These are phyloP conservation scores for Nyssa sinensis DNA, from an alignment of 148 eudicot species.

Conservation along the genomic window DNA sequence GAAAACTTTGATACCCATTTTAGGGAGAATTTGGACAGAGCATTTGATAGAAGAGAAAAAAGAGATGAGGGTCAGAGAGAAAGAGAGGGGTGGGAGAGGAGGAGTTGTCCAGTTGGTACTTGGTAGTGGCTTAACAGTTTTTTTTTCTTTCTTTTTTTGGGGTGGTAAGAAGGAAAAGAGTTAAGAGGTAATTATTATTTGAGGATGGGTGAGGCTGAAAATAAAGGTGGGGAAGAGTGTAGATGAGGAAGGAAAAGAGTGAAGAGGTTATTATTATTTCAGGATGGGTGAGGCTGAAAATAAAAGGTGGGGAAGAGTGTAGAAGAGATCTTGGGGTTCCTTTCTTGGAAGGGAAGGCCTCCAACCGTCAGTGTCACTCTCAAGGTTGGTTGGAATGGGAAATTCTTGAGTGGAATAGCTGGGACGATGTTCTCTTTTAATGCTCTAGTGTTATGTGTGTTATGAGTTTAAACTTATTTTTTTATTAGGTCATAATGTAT, in stretches of 20 bases:
- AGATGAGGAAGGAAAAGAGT: no score
- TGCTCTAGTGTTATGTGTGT: no score
- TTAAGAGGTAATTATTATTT: conserved; percentile 12
- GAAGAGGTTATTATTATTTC: conserved; percentile 10
- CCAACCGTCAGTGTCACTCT: conserved; percentile 14
- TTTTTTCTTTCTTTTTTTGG: no score
- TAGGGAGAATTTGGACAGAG: not conserved
- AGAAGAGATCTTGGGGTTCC: conserved; percentile 21
- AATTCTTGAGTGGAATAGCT: no score
- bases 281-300: not conserved
- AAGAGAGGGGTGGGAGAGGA: not conserved
- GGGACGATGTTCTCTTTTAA: no score
- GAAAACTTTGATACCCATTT: conserved; percentile 52
- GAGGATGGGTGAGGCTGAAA: not conserved
- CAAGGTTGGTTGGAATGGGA: no score
- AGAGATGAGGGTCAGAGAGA: not conserved
- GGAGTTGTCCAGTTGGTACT: not conserved
- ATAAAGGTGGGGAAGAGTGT: conserved; percentile 7
- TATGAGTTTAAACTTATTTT: no score
- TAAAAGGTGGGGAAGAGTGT: conserved; percentile 9
- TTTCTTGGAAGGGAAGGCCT: conserved; percentile 34
- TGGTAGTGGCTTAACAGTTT: no score
- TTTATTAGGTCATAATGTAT: no score
- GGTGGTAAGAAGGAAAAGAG: no score
- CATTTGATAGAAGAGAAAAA: not conserved